Conservation (phyloP, 306 rosid species). For the Gynostemma pentaphyllum region DNA sequence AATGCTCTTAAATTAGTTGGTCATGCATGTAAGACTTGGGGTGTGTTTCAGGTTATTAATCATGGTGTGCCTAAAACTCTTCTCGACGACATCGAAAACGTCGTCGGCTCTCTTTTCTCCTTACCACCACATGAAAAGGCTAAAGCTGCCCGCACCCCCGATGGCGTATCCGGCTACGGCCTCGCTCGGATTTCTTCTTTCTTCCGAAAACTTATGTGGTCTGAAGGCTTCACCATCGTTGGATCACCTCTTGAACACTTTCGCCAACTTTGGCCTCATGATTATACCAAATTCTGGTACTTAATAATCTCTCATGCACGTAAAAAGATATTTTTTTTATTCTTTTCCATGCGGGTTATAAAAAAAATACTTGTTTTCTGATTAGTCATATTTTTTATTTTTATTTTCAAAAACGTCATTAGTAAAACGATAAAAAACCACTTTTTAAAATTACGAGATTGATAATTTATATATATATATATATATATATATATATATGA, state of each 20-base stretch:
- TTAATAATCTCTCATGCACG: not conserved
- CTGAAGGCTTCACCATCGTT: constrained; percentile 72
- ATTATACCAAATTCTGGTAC: constrained; percentile 52
- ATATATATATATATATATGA: no score
- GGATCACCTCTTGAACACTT: constrained; percentile 78
- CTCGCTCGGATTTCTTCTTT: constrained; percentile 76
- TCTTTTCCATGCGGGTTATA: no score
- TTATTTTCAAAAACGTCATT: no score
- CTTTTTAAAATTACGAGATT: no score
- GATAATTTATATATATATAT: no score
- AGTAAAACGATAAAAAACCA: no score
- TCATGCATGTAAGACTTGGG: constrained; percentile 82
- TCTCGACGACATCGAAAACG: constrained; percentile 32
- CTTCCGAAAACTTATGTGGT: constrained; percentile 95
- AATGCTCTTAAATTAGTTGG: constrained; percentile 43
- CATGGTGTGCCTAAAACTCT: constrained; percentile 43
- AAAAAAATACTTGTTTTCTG: no score
- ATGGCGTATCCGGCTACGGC: constrained; percentile 67
- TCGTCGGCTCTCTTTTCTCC: constrained; percentile 42
- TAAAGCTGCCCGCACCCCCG: constrained; percentile 62
- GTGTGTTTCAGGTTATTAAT: constrained; percentile 62
- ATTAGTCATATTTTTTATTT: no score
- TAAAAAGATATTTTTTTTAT: no score
- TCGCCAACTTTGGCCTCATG: constrained; percentile 77
- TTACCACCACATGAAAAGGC: constrained; percentile 49